These are phyloP conservation scores for Melanopsichium pennsylvanicum DNA, from an alignment of 1,284 basidiomycete species.

Conservation along the genomic window DNA sequence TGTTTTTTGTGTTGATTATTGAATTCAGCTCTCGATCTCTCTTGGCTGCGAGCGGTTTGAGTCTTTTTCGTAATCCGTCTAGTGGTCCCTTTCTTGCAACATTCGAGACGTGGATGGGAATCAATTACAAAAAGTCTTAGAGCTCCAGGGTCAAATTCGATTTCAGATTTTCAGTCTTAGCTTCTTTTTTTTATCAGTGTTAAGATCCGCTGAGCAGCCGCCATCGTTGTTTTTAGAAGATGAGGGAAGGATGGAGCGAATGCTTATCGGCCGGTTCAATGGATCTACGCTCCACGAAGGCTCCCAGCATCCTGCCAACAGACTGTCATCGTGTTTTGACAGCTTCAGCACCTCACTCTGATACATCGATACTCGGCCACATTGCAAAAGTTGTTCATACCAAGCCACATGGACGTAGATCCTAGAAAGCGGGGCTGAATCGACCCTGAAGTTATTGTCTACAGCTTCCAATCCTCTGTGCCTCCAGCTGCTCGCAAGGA, in stretches of 20 bases:
- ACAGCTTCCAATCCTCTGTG: no score
- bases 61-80: slow-evolving; percentile 7
- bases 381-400: no score
- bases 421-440: no score
- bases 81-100: no score
- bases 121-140: background rate
- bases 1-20: background rate
- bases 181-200: no score
- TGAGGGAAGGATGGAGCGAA: background rate
- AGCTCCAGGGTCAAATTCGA: slow-evolving; percentile 1
- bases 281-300: background rate
- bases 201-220: background rate
- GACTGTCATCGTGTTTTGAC: background rate
- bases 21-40: slow-evolving; percentile 14
- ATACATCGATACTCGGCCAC: background rate
- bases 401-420: background rate
- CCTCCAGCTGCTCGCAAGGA: no score
- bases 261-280: slow-evolving; percentile 1
- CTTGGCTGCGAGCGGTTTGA: slow-evolving; percentile 7
- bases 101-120: no score
- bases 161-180: no score
- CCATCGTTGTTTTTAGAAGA: slow-evolving; percentile 5
- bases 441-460: no score
- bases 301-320: no score
- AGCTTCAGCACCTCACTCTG: background rate